Evolutionary conservation across 73 alveolate species (phyloP).

Genomic region (Urostyla sp.): DNA sequence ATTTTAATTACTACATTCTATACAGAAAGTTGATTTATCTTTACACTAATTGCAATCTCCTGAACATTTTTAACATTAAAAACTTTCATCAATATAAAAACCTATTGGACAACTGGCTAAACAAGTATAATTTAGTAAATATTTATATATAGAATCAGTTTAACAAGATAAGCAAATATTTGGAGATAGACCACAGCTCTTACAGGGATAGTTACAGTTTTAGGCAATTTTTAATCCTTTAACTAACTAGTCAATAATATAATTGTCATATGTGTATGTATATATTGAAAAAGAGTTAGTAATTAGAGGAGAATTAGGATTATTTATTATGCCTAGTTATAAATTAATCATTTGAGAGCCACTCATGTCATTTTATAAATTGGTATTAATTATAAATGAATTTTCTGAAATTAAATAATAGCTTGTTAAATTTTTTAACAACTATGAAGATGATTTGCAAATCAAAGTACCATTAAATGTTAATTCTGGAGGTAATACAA

Average conservation of each 20-base stretch:
- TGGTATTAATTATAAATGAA: background rate
- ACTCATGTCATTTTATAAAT: background rate
- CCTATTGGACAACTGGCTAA: constrained; percentile 28
- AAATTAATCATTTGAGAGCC: background rate
- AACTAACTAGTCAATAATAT: background rate
- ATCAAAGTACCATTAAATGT: background rate
- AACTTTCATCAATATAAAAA: background rate
- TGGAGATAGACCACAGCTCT: constrained; percentile 31
- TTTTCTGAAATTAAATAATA: background rate
- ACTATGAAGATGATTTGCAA: background rate
- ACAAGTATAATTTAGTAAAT: constrained; percentile 19
- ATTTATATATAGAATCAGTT: background rate
- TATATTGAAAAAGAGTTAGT: constrained; percentile 2
- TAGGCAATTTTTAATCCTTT: constrained; percentile 21
- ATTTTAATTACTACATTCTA: background rate
- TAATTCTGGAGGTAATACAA: constrained; percentile 7
- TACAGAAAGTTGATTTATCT: background rate
- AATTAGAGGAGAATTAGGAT: constrained; percentile 3
- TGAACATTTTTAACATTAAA: background rate
- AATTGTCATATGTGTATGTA: constrained; percentile 15
- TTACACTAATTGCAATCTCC: background rate
- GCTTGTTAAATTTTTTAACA: background rate
- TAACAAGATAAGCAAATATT: constrained; percentile 11
- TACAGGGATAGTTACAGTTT: constrained; percentile 31
- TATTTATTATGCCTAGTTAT: constrained; percentile 1